Percentiles rank a stretch among this genome's conserved stretches.
These are phyloP conservation scores for Fusarium nematophilum DNA, from an alignment of 2,329 filamentous ascomycete species.

Conservation along the genomic window DNA sequence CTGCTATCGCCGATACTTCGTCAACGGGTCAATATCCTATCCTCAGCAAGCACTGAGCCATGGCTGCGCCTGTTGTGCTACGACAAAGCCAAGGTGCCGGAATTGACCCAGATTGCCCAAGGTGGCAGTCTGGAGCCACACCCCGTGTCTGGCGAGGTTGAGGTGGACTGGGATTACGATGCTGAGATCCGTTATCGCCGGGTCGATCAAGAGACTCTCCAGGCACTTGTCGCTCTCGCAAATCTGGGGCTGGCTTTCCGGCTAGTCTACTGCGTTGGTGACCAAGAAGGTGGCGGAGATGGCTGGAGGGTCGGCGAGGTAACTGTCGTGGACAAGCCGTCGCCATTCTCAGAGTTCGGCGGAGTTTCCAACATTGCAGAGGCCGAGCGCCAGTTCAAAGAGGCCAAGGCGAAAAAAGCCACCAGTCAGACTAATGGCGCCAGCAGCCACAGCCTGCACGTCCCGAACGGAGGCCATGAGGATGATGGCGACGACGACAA, in stretches of 20 bases:
- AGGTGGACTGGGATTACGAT: constrained; percentile 76
- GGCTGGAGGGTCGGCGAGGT: constrained; percentile 82
- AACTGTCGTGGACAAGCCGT: constrained; percentile 66
- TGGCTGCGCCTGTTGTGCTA: constrained; percentile 82
- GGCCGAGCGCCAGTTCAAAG: constrained; percentile 68
- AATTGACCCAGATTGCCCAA: constrained; percentile 70
- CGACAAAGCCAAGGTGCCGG: constrained; percentile 65
- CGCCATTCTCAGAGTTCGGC: constrained; percentile 66
- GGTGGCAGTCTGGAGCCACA: constrained; percentile 79
- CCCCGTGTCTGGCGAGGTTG: constrained; percentile 82
- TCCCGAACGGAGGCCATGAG: constrained; percentile 26
- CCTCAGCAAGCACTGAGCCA: constrained; percentile 67
- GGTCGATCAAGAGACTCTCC: constrained; percentile 80
- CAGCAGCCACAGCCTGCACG: constrained; percentile 25
- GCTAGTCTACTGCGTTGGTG: constrained; percentile 76
- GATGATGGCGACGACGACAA: constrained; percentile 77
- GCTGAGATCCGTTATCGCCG: constrained; percentile 72
- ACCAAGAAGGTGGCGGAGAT: constrained; percentile 68
- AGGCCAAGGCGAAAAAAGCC: constrained; percentile 45
- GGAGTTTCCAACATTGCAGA: constrained; percentile 64
- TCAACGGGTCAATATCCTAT: constrained; percentile 74
- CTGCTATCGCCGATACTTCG: constrained; percentile 74
- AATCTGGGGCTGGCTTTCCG: constrained; percentile 73
- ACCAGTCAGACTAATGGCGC: constrained; percentile 24
- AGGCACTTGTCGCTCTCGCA: constrained; percentile 71